phyloP scores from a whole-genome alignment of 2,329 filamentous ascomycete species.

The Colletotrichum scovillei region DNA sequence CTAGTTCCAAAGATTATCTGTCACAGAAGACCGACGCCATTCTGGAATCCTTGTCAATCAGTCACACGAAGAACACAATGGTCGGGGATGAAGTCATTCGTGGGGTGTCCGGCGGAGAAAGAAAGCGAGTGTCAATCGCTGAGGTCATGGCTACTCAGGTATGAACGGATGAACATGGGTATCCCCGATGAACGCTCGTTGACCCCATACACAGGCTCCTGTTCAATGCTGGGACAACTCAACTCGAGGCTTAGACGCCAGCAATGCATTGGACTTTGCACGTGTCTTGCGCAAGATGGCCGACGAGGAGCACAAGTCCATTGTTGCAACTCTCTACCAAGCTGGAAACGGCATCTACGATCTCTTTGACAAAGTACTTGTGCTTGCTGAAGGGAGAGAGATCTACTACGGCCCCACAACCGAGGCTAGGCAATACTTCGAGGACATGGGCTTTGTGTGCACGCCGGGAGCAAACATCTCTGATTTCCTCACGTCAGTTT shows the following conservation, averaged over 20 bases:
- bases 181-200: constrained; percentile 29
- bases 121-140: constrained; percentile 80
- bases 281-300: constrained; percentile 74
- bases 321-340: constrained; percentile 77
- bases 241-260: constrained; percentile 77
- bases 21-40: constrained; percentile 45
- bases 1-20: constrained; percentile 36
- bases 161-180: background rate
- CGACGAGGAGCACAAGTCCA: constrained; percentile 71
- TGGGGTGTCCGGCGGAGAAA: constrained; percentile 70
- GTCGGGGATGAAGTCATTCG: constrained; percentile 78
- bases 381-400: constrained; percentile 80
- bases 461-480: constrained; percentile 73
- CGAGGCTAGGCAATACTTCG: constrained; percentile 73
- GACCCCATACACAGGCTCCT: constrained; percentile 57
- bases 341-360: constrained; percentile 77
- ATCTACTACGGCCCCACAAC: constrained; percentile 77
- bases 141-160: constrained; percentile 64
- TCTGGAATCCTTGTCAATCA: constrained; percentile 71
- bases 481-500: constrained; percentile 78
- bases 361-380: constrained; percentile 78
- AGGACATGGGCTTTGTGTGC: constrained; percentile 74
- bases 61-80: constrained; percentile 73
- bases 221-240: constrained; percentile 78
- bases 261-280: constrained; percentile 79